Base-by-base conservation (phyloP, 2,329 filamentous ascomycete species). In the Epichloe bromicola region DNA sequence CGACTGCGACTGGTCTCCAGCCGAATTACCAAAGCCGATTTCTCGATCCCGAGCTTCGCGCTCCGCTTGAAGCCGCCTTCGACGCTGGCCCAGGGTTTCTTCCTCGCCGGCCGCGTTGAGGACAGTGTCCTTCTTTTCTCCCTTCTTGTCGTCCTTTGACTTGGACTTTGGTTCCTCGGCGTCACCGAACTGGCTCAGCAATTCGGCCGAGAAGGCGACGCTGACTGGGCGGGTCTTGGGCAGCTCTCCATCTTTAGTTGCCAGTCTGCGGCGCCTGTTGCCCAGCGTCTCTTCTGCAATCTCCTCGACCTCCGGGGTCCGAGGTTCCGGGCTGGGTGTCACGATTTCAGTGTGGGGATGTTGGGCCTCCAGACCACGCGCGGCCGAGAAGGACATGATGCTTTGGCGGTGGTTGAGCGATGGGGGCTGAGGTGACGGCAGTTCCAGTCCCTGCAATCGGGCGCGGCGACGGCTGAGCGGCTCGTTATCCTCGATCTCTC, bases 401-500 rank as follows among this genome's bases (percentile, higher is more conserved):
- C 69, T 77, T 42, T 68, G 67, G 46, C 69, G 71, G 48, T 70
- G 70, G 48, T 63, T 65, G 51, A 65, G 58, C 30, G 4, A 5
- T 62, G 63, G 6, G 6, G 69, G 63, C 0, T 68, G 67, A 7
- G 36, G 40, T 1, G 50, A 20, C 42, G 69, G 67, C 17, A 76
- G 74, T 42, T 74, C 70, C 15, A 77, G 74, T 38, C 86, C 87
- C 42, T 83, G 77, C 6, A 96, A 74, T 51, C 90, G 78, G 40
- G 84, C 85, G 46, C 87, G 81, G 3, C 90, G 83, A 39, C 76
- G 76, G 59, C 85, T 89, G 19, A 96, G 72, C 0, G 93, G 90
- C 64, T 97, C 93, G 51, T 89, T 93, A 60, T 98, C 93, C 64
- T 98, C 93, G 57, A 93, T 70, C 53, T 94, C 85, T 45, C 88